Percentiles rank a stretch among this genome's conserved stretches.
Conservation (phyloP, 2,329 filamentous ascomycete genomes). For the Malbranchea cinnamomea region DNA sequence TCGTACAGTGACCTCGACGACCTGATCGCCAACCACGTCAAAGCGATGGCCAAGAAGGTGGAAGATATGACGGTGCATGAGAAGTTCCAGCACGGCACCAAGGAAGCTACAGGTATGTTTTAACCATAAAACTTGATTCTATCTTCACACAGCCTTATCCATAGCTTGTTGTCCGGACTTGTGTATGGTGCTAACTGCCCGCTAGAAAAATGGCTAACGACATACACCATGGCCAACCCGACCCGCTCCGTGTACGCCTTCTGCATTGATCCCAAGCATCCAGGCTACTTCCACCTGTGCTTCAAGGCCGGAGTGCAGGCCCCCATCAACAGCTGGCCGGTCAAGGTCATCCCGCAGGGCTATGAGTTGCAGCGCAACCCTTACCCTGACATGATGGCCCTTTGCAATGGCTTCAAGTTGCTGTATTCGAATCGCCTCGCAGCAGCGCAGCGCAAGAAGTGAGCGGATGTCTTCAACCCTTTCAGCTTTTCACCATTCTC, state of each 20-base stretch:
- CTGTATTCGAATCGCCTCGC: conserved; percentile 53
- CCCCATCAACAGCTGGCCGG: conserved; percentile 60
- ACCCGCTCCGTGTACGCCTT: conserved; percentile 89
- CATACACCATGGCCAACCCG: conserved; percentile 91
- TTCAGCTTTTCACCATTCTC: too few relatives aligned
- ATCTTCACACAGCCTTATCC: too few relatives aligned
- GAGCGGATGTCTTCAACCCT: too few relatives aligned
- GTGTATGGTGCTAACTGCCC: too few relatives aligned
- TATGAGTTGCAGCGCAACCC: conserved; percentile 79
- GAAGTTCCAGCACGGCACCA: conserved; percentile 74
- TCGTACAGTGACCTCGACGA: conserved; percentile 94
- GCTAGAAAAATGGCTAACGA: conserved; percentile 92
- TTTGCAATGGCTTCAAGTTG: conserved; percentile 96
- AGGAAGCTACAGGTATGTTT: conserved; percentile 66
- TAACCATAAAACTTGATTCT: conserved; percentile 3
- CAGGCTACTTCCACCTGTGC: conserved; percentile 89
- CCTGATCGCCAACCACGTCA: conserved; percentile 90
- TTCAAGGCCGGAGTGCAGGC: conserved; percentile 81
- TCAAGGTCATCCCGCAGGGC: conserved; percentile 83
- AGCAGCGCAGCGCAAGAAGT: not conserved
- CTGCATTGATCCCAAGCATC: conserved; percentile 81
- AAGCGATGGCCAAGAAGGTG: conserved; percentile 95
- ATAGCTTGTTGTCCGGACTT: too few relatives aligned
- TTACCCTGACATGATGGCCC: conserved; percentile 86
- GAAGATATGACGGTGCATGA: conserved; percentile 91